phyloP scores from a whole-genome alignment of 192 early-diverging fungal species.

The Coemansia sp. region DNA sequence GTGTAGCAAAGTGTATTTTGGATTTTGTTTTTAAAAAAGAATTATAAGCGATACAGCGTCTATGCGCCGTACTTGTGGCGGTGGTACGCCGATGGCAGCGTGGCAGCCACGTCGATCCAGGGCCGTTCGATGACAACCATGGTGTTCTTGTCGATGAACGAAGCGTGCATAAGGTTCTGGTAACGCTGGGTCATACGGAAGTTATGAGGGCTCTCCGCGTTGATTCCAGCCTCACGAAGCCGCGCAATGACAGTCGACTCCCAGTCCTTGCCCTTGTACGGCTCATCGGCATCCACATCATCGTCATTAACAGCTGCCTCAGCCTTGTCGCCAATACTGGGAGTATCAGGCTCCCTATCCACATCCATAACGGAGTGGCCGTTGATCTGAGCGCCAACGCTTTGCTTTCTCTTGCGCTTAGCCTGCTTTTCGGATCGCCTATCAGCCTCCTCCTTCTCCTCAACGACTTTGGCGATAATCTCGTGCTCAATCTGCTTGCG shows the following conservation, averaged over 20 bases:
- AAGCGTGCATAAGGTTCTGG: constrained; percentile 80
- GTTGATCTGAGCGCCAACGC: constrained; percentile 21
- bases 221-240: constrained; percentile 52
- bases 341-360: constrained; percentile 21
- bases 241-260: constrained; percentile 46
- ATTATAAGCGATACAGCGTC: not conserved
- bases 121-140: constrained; percentile 91
- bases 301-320: constrained; percentile 14
- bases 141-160: constrained; percentile 70
- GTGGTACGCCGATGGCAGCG: constrained; percentile 80
- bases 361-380: constrained; percentile 40
- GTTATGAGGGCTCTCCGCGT: constrained; percentile 59
- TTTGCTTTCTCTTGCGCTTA: constrained; percentile 57
- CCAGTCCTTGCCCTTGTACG: constrained; percentile 40
- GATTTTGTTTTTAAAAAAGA: not conserved
- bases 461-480: constrained; percentile 38
- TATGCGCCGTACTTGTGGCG: constrained; percentile 78
- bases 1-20: not conserved
- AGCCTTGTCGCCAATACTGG: constrained; percentile 6
- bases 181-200: constrained; percentile 79
- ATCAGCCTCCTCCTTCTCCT: constrained; percentile 42
- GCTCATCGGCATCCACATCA: constrained; percentile 5
- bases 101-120: constrained; percentile 74
- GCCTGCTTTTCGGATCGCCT: constrained; percentile 47
- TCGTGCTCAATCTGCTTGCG: constrained; percentile 61